phyloP scores from a whole-genome alignment of 2,329 filamentous ascomycete genomes.

The Venturia effusa region DNA sequence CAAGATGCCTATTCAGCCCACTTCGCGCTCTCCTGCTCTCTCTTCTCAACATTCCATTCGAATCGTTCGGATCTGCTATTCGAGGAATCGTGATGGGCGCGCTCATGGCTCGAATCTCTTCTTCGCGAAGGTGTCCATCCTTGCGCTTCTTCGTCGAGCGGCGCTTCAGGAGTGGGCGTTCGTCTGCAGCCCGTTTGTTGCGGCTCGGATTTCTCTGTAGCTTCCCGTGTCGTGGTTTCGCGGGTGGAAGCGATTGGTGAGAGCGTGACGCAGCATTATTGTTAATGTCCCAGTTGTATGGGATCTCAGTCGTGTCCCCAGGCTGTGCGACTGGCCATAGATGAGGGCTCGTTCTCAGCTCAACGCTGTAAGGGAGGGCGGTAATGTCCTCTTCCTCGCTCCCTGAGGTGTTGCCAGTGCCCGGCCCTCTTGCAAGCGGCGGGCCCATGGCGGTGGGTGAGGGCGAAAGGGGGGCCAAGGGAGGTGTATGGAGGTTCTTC shows the following conservation, averaged over 20 bases:
- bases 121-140: constrained; percentile 68
- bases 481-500: neutral
- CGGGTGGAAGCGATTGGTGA: constrained; percentile 24
- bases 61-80: constrained; percentile 46
- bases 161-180: constrained; percentile 48
- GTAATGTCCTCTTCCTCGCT: constrained; percentile 31
- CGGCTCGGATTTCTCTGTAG: constrained; percentile 36
- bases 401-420: neutral
- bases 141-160: constrained; percentile 65
- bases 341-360: constrained; percentile 36
- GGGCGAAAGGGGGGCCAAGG: neutral
- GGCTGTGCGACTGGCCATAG: constrained; percentile 30
- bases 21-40: constrained; percentile 57
- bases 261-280: constrained; percentile 14
- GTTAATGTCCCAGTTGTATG: constrained; percentile 23
- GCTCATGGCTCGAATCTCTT: constrained; percentile 80
- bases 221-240: constrained; percentile 30
- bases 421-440: neutral
- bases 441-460: neutral
- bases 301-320: constrained; percentile 27
- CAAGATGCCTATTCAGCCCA: constrained; percentile 43
- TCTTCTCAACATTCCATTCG: constrained; percentile 49
- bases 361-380: constrained; percentile 31
- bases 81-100: constrained; percentile 51
- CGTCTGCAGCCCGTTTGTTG: constrained; percentile 46